phyloP scores from a whole-genome alignment of 257 asterid genomes.

The Nicotiana sylvestris region DNA sequence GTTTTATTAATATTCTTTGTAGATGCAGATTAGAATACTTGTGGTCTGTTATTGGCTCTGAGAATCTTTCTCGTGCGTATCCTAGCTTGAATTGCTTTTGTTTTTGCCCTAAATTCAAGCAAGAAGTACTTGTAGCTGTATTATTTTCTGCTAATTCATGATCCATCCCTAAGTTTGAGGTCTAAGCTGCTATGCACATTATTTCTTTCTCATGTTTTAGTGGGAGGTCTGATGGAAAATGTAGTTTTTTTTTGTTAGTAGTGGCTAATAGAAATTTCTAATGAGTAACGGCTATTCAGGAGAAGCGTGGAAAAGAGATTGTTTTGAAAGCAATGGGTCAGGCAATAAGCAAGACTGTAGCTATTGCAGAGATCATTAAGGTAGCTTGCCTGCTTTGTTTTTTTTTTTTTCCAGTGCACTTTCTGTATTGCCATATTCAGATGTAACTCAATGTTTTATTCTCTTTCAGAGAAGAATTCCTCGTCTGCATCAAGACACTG shows the following conservation, averaged over 20 bases:
- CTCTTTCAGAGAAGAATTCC: slow-evolving; percentile 72
- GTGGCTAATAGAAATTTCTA: background rate
- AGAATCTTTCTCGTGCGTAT: background rate
- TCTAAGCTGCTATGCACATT: background rate
- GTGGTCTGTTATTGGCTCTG: background rate
- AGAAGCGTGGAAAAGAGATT: slow-evolving; percentile 68
- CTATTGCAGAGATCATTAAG: slow-evolving; percentile 79
- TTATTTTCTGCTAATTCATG: background rate
- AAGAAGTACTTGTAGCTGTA: background rate
- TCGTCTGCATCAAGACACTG: slow-evolving; percentile 77
- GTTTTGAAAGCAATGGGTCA: slow-evolving; percentile 97
- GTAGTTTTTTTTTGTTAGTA: background rate
- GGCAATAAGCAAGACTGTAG: slow-evolving; percentile 89
- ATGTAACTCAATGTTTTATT: slow-evolving; percentile 8
- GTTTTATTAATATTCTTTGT: background rate
- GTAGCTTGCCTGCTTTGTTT: slow-evolving; percentile 22
- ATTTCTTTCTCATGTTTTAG: background rate
- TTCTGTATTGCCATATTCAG: slow-evolving; percentile 4
- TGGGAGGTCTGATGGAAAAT: background rate
- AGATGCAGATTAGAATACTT: background rate
- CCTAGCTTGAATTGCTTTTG: background rate
- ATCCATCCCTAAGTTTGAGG: background rate
- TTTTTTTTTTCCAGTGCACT: background rate
- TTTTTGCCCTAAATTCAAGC: background rate
- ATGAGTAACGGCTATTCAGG: slow-evolving; percentile 34